Base-by-base conservation (phyloP, 441 rosid species). In the Gossypium lobatum region DNA sequence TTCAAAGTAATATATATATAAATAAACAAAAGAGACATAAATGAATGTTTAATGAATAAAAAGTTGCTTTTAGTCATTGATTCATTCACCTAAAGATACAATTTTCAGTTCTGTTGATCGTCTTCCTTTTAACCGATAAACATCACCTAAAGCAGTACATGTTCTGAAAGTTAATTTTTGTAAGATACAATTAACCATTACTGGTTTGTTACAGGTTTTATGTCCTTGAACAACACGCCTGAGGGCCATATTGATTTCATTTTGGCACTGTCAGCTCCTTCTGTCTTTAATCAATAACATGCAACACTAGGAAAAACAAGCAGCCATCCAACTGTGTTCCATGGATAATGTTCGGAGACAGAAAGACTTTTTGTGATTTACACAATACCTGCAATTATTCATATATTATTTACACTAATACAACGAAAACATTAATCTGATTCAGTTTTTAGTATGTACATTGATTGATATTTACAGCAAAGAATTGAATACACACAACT, bases 401-500 rank as follows among this genome's bases (percentile, higher is more conserved):
- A 73, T 54, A 69, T 45, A 75, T 66, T 60, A 73, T 75, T 78
- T 76, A 81, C 83, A 81, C 25, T 23, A 64, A 64, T 0, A 61
- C 20, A 23, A 50, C 26, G 71, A 81, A 57, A 77, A 61, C 71
- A 69, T 53, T 16, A 26, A 52, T 6, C 63, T 45, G 74, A 54
- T 69, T 76, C 75, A 10, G 14, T 57, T 67, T 61, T 67, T 70
- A 11, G 11, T 50, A 70, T 67, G 73, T 76, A 77, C 79, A 80
- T 71, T 75, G 37, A 78, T 6, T 31, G 4, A 75, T 78, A 81
- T 82, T 70, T 78, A 84, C 89, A 85, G 17, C 37, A 83, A 84
- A 79, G 85, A 84, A 85, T 82, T 58, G 84, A 80, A 80, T 80
- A 76, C 64, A 70, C 77, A 57, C 76, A 53, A 57, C 14, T 60